phyloP scores from a whole-genome alignment of 2,329 filamentous ascomycete genomes.

The Triangularia verruculosa region DNA sequence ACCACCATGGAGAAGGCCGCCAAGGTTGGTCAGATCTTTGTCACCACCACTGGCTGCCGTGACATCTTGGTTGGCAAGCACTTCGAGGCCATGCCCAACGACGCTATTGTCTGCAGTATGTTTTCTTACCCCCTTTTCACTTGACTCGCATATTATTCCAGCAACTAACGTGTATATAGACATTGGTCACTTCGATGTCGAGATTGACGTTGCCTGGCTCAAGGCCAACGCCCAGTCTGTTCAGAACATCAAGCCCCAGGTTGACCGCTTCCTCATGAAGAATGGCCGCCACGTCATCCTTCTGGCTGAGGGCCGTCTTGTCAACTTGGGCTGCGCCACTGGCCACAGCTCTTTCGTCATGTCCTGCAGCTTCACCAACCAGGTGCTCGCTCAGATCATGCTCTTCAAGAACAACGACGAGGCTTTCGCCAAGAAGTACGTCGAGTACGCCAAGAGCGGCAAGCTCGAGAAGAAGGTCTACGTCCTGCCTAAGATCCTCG shows the following conservation, averaged over 20 bases:
- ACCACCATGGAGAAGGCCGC: constrained; percentile 96
- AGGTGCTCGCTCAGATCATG: constrained; percentile 99
- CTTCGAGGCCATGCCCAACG: constrained; percentile 95
- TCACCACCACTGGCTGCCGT: constrained; percentile 98
- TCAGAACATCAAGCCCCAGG: constrained; percentile 99
- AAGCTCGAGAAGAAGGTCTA: constrained; percentile 92
- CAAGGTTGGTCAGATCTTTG: constrained; percentile 88
- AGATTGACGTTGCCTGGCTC: constrained; percentile 99
- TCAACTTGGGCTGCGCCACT: constrained; percentile 98
- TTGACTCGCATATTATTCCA: background rate
- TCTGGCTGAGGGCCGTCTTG: constrained; percentile 94
- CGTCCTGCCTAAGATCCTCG: constrained; percentile 96
- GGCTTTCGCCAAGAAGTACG: constrained; percentile 87
- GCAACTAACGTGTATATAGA: constrained; percentile 46
- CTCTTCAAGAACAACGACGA: constrained; percentile 90
- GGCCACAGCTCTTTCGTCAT: constrained; percentile 99
- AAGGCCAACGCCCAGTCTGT: constrained; percentile 93
- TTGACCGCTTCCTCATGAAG: constrained; percentile 95
- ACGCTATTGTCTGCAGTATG: constrained; percentile 96
- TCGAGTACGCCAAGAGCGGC: constrained; percentile 90
- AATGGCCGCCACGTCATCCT: constrained; percentile 97
- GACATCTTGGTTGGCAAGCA: constrained; percentile 90
- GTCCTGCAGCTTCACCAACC: constrained; percentile 99
- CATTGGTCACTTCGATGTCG: constrained; percentile 99
- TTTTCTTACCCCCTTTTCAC: constrained; percentile 24